Evolutionary conservation across 768 basidiomycete genomes (phyloP).

Genomic region (Leccinum longicurvipes): DNA sequence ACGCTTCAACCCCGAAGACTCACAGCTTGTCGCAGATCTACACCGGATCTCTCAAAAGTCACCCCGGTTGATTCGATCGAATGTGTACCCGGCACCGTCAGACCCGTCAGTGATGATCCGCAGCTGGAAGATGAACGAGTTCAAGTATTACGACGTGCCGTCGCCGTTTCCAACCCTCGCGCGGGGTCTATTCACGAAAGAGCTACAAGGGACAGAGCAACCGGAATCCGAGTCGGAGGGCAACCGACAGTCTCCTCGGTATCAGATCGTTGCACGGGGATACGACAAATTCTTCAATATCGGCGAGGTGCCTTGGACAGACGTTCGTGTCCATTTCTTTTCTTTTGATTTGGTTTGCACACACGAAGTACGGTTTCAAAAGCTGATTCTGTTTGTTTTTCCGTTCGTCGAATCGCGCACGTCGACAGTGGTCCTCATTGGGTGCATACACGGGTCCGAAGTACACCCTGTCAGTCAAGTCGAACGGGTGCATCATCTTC

Average conservation of each 20-base stretch:
- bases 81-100: slow-evolving; percentile 53
- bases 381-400: background rate
- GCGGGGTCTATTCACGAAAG: slow-evolving; percentile 78
- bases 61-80: slow-evolving; percentile 64
- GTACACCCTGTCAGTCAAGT: slow-evolving; percentile 87
- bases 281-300: slow-evolving; percentile 99
- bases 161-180: slow-evolving; percentile 96
- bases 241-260: slow-evolving; percentile 30
- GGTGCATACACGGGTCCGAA: slow-evolving; percentile 67
- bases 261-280: slow-evolving; percentile 79
- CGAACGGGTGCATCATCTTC: slow-evolving; percentile 97
- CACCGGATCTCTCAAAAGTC: slow-evolving; percentile 48
- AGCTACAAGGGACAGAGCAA: slow-evolving; percentile 33
- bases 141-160: slow-evolving; percentile 86
- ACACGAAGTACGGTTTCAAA: background rate
- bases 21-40: slow-evolving; percentile 57
- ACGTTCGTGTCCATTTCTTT: slow-evolving; percentile 47
- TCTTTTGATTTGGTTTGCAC: background rate
- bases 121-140: slow-evolving; percentile 99
- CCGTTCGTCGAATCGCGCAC: background rate
- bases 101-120: slow-evolving; percentile 53
- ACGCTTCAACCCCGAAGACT: slow-evolving; percentile 42
- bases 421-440: slow-evolving; percentile 68
- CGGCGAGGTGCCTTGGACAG: slow-evolving; percentile 93
- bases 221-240: slow-evolving; percentile 21